These are phyloP conservation scores for Aegle marmelos DNA, from an alignment of 345 rosid genomes.

Conservation along the genomic window DNA sequence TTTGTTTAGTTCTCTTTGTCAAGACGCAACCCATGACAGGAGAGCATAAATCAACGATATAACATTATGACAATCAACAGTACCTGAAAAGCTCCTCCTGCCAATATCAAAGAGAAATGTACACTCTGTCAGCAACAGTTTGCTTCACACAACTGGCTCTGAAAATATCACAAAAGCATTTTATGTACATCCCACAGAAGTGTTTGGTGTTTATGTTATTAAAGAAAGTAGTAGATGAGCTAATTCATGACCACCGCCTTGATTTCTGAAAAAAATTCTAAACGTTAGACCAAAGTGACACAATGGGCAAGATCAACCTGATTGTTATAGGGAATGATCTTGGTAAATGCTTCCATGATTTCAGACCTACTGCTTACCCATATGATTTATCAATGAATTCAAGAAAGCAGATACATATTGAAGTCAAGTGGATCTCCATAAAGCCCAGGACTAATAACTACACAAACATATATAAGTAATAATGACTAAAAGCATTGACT, in stretches of 20 bases:
- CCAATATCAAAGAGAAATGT: neutral
- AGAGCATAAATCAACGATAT: neutral
- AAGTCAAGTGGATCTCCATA: neutral
- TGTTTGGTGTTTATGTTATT: neutral
- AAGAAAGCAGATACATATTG: too few relatives aligned
- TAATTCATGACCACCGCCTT: neutral
- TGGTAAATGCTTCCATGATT: neutral
- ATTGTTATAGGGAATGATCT: neutral
- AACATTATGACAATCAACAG: neutral
- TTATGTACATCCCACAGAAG: neutral
- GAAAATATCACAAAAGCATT: neutral
- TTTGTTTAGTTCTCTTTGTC: slow-evolving; percentile 32
- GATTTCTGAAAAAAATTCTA: neutral
- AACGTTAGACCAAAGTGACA: neutral
- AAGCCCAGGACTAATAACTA: neutral
- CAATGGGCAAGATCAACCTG: neutral
- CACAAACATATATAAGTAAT: neutral
- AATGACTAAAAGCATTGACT: neutral
- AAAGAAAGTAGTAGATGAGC: neutral
- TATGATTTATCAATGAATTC: neutral
- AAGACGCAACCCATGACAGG: slow-evolving; percentile 43
- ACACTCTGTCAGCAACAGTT: neutral
- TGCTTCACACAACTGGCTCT: neutral
- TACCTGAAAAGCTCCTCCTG: slow-evolving; percentile 1
- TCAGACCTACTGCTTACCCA: neutral